Percentiles rank a stretch among this genome's conserved stretches.
Conservation (phyloP, 495 filamentous ascomycete species). For the Xylaria bambusicola region DNA sequence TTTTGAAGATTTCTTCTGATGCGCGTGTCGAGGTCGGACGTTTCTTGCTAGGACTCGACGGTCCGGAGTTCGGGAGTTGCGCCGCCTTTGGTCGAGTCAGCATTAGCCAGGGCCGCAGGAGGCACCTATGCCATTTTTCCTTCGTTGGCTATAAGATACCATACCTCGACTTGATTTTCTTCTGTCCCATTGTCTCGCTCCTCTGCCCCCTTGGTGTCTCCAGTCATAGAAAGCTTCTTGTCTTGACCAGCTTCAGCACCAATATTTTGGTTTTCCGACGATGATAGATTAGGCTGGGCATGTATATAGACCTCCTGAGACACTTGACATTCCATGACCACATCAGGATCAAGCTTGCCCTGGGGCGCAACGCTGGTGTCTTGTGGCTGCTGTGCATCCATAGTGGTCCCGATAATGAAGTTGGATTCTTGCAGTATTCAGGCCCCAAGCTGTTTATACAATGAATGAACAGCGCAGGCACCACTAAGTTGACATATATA, state of each 20-base stretch:
- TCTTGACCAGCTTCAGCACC: neutral
- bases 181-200: neutral
- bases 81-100: too few relatives aligned
- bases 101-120: neutral
- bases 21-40: neutral
- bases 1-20: neutral
- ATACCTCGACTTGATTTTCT: constrained; percentile 3
- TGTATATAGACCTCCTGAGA: too few relatives aligned
- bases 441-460: neutral
- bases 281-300: neutral
- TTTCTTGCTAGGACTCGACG: constrained; percentile 2
- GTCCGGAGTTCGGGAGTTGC: neutral
- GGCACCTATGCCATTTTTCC: neutral
- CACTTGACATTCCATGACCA: neutral
- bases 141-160: neutral
- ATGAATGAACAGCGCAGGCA: neutral
- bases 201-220: neutral
- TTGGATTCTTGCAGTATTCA: neutral
- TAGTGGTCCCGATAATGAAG: neutral
- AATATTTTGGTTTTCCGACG: neutral
- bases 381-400: constrained; percentile 2
- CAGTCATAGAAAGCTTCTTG: neutral
- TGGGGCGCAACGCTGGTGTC: neutral
- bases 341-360: neutral
- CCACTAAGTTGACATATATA: neutral